Evolutionary conservation across 495 filamentous ascomycete species (phyloP).

Genomic region (Penicillium daleae): DNA sequence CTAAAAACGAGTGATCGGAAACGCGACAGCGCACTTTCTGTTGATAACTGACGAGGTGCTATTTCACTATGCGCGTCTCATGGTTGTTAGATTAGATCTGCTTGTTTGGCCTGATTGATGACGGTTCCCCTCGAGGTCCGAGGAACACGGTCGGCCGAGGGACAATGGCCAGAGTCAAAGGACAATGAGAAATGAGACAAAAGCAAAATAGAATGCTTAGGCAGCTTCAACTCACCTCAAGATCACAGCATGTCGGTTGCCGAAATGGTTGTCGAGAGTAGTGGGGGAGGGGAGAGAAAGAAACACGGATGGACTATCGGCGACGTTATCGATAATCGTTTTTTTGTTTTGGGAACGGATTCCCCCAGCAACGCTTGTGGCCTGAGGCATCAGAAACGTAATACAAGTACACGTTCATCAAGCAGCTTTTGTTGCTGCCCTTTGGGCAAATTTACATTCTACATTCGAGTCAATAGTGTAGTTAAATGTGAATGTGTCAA

Average conservation of each 20-base stretch:
- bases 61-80: neutral
- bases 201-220: neutral
- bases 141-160: neutral
- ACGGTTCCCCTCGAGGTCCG: neutral
- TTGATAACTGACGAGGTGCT: neutral
- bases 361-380: slow-evolving; percentile 30
- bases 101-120: slow-evolving; percentile 1
- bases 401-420: too few relatives aligned
- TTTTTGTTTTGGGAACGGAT: slow-evolving; percentile 29
- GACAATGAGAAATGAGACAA: neutral
- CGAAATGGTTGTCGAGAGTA: slow-evolving; percentile 7
- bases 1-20: neutral
- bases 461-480: neutral
- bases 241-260: slow-evolving; percentile 4
- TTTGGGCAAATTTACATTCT: neutral
- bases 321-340: slow-evolving; percentile 34
- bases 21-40: neutral
- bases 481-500: too few relatives aligned
- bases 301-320: slow-evolving; percentile 14
- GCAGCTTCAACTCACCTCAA: neutral
- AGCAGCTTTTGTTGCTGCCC: neutral
- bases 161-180: neutral
- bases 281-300: slow-evolving; percentile 22
- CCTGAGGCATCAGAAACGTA: slow-evolving; percentile 23
- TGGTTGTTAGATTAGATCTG: neutral